Evolutionary conservation across 1,284 basidiomycete genomes (phyloP).

Genomic region (Amylostereum areolatum): DNA sequence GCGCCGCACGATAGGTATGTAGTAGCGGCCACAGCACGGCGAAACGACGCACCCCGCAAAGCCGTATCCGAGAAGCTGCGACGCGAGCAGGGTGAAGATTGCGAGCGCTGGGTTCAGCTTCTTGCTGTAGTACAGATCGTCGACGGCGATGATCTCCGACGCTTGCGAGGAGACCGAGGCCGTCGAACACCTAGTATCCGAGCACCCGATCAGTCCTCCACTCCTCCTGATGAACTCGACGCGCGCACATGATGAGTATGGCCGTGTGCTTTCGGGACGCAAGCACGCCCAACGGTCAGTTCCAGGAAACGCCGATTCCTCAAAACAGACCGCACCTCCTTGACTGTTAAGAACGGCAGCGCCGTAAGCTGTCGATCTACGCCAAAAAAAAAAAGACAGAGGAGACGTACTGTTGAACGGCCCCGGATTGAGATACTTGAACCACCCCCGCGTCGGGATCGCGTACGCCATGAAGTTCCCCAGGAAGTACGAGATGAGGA

Average conservation of each 20-base stretch:
- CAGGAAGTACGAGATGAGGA: constrained; percentile 31
- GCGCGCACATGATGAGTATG: constrained; percentile 10
- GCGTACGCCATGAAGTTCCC: constrained; percentile 26
- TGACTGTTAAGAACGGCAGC: constrained; percentile 17
- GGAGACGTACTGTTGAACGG: constrained; percentile 33
- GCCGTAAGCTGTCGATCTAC: too few species aligned
- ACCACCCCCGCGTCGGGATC: constrained; percentile 27
- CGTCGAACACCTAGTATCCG: constrained; percentile 11
- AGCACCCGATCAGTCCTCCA: constrained; percentile 23
- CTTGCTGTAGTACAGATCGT: constrained; percentile 30
- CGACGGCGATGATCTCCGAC: constrained; percentile 23
- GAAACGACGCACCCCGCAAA: constrained; percentile 13
- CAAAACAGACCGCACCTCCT: constrained; percentile 14
- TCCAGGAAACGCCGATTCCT: neutral
- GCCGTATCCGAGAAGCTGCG: constrained; percentile 27
- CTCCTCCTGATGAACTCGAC: constrained; percentile 10
- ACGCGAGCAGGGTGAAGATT: constrained; percentile 27
- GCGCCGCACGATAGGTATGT: too few species aligned
- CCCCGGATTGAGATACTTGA: constrained; percentile 35
- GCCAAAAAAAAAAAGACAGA: too few species aligned
- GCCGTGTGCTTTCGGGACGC: constrained; percentile 7
- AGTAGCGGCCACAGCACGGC: too few species aligned
- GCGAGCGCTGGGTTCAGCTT: constrained; percentile 27
- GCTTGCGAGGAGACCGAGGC: constrained; percentile 16
- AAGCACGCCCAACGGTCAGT: neutral